Conservation (phyloP, 148 eudicot species). For the Hydrangea macrophylla region DNA sequence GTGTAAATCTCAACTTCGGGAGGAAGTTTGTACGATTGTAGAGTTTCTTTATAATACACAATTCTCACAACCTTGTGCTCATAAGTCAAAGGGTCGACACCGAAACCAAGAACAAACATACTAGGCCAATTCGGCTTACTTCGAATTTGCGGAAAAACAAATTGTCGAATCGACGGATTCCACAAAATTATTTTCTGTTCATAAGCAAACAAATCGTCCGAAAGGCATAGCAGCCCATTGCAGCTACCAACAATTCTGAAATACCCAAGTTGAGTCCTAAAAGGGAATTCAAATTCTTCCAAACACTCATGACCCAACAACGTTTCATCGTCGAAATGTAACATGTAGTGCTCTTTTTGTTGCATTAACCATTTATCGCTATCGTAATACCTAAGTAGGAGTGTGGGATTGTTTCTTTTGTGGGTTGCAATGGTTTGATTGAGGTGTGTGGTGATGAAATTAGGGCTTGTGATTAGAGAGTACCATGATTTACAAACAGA, state of each 20-base stretch:
- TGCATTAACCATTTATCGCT: too few relatives aligned
- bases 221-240: conserved; percentile 34
- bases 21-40: not conserved
- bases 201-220: conserved; percentile 22
- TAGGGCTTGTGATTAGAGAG: conserved; percentile 15
- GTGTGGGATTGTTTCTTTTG: not conserved
- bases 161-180: conserved; percentile 30
- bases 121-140: not conserved
- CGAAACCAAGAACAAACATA: conserved; percentile 28
- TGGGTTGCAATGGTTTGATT: not conserved
- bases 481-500: conserved; percentile 27
- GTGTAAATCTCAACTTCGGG: conserved; percentile 14
- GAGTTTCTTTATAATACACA: conserved; percentile 10
- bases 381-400: conserved; percentile 17
- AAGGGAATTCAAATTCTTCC: conserved; percentile 21
- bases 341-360: conserved; percentile 21
- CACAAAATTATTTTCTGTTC: conserved; percentile 10
- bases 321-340: conserved; percentile 12
- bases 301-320: conserved; percentile 2
- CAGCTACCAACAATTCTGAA: conserved; percentile 30
- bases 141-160: not conserved
- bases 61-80: conserved; percentile 21
- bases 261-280: conserved; percentile 24
- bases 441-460: conserved; percentile 15
- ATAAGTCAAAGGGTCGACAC: conserved; percentile 5